These are phyloP conservation scores for Claviceps quebecensis DNA, from an alignment of 2,329 filamentous ascomycete species.

Conservation along the genomic window DNA sequence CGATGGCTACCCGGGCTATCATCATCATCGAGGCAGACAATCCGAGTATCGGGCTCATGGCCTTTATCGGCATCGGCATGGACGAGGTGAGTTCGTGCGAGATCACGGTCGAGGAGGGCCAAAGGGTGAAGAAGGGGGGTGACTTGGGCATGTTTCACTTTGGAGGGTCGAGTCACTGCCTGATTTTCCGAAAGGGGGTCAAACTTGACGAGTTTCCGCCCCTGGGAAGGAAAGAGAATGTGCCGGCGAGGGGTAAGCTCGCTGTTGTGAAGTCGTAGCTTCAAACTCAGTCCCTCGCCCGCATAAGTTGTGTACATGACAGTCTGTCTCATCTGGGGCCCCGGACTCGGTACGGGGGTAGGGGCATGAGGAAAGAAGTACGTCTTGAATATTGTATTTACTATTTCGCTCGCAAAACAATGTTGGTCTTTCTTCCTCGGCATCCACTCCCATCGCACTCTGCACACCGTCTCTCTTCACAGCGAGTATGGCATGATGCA, in stretches of 20 bases:
- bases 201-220: constrained; percentile 27
- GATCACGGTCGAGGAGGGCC: constrained; percentile 51
- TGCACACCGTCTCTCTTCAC: too few species aligned
- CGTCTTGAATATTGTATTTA: too few species aligned
- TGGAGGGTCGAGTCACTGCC: constrained; percentile 56
- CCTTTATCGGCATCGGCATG: constrained; percentile 61
- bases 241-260: constrained; percentile 24
- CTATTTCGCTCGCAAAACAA: too few species aligned
- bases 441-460: too few species aligned
- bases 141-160: constrained; percentile 70
- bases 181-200: constrained; percentile 49
- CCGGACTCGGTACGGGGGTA: too few species aligned
- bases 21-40: constrained; percentile 61
- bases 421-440: too few species aligned
- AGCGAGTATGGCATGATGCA: too few species aligned
- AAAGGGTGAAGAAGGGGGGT: constrained; percentile 54
- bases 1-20: constrained; percentile 53
- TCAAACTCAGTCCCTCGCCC: too few species aligned
- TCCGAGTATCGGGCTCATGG: constrained; percentile 51
- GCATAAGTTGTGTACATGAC: too few species aligned
- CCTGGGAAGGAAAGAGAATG: constrained; percentile 22
- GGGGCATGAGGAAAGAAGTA: too few species aligned
- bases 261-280: constrained; percentile 15
- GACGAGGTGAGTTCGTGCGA: constrained; percentile 63
- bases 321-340: too few species aligned